phyloP scores from a whole-genome alignment of 805 yeast species.

The Nakazawaea ernobii region DNA sequence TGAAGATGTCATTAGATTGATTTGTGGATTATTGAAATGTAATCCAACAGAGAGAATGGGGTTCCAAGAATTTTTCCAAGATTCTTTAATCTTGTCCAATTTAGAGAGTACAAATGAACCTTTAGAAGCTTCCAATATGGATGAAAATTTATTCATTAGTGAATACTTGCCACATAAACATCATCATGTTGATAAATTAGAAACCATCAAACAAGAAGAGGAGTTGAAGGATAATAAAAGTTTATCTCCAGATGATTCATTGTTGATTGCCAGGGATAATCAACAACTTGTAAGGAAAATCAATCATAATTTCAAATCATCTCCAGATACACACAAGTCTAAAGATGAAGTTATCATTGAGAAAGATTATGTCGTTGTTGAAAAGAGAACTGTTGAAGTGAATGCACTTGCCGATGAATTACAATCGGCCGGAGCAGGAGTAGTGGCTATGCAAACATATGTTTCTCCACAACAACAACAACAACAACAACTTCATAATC shows the following conservation, averaged over 20 bases:
- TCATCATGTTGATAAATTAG: not conserved
- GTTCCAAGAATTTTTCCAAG: constrained; percentile 79
- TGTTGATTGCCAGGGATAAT: constrained; percentile 10
- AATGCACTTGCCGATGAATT: constrained; percentile 94
- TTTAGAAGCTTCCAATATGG: constrained; percentile 60
- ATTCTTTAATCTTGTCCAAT: constrained; percentile 56
- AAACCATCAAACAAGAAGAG: constrained; percentile 1
- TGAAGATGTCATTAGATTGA: constrained; percentile 59
- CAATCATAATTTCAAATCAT: not conserved
- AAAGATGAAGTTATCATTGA: constrained; percentile 50
- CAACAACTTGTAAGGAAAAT: not conserved
- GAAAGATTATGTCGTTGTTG: constrained; percentile 90
- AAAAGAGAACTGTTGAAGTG: constrained; percentile 90
- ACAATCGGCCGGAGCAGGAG: constrained; percentile 55
- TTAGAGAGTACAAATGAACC: constrained; percentile 50
- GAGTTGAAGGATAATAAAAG: constrained; percentile 3
- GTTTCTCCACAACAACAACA: constrained; percentile 13
- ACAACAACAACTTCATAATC: constrained; percentile 13
- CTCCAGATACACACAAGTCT: constrained; percentile 9
- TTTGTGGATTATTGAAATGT: constrained; percentile 70
- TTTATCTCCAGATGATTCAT: constrained; percentile 16
- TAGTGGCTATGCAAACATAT: constrained; percentile 27
- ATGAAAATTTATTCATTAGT: constrained; percentile 77
- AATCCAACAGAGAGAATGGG: constrained; percentile 86
- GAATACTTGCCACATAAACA: constrained; percentile 47